These are phyloP conservation scores for Hirschioporus abietinus DNA, from an alignment of 768 basidiomycete genomes.

Conservation along the genomic window DNA sequence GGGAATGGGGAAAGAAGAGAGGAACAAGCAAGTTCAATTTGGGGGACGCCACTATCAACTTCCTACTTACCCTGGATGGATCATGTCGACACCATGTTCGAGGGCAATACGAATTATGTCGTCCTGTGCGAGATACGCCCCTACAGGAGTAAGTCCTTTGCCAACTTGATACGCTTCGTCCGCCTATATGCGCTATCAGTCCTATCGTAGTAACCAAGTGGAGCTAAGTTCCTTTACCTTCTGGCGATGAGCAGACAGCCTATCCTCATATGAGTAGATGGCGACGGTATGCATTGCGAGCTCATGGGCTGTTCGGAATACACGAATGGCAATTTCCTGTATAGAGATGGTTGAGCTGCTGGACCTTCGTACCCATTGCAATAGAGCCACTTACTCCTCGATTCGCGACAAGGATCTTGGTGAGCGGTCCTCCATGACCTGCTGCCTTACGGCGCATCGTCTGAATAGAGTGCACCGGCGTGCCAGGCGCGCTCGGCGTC, in stretches of 20 bases:
- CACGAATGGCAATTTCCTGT: slow-evolving; percentile 98
- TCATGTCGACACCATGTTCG: slow-evolving; percentile 99
- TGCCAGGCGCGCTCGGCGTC: slow-evolving; percentile 75
- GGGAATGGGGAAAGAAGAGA: neutral
- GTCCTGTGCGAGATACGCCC: slow-evolving; percentile 94
- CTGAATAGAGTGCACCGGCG: slow-evolving; percentile 86
- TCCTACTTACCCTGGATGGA: slow-evolving; percentile 82
- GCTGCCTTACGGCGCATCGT: slow-evolving; percentile 88
- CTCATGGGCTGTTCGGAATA: slow-evolving; percentile 97
- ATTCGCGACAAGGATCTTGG: slow-evolving; percentile 90
- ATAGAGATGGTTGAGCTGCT: slow-evolving; percentile 10
- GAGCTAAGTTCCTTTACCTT: slow-evolving; percentile 51
- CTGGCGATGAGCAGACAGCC: slow-evolving; percentile 94
- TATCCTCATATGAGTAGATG: slow-evolving; percentile 96
- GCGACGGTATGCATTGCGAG: slow-evolving; percentile 99
- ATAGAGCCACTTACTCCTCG: slow-evolving; percentile 62
- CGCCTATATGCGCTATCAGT: slow-evolving; percentile 44
- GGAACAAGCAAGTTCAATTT: neutral
- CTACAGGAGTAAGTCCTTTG: slow-evolving; percentile 93
- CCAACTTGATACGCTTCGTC: slow-evolving; percentile 99
- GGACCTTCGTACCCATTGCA: slow-evolving; percentile 10
- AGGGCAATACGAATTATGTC: slow-evolving; percentile 96
- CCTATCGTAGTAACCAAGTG: neutral
- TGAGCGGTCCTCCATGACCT: slow-evolving; percentile 84
- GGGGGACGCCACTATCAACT: slow-evolving; percentile 6